Percentiles rank a stretch among this genome's conserved stretches.
Conservation (phyloP, 352 stramenopile species). For the Phytophthora fragariaefolia region DNA sequence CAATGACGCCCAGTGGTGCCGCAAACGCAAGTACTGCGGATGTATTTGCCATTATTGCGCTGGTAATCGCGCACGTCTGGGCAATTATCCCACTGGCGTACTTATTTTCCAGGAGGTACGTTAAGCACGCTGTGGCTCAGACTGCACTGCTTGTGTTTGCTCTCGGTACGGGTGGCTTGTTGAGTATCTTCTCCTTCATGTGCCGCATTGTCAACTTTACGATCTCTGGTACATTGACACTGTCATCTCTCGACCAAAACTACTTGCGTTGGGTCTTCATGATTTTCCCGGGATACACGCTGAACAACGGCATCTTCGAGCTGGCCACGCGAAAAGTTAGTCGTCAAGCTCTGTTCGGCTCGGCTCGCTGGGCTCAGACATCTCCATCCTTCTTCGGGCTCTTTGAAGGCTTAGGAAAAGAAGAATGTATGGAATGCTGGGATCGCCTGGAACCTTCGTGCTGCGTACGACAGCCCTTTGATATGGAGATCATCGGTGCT, state of each 20-base stretch:
- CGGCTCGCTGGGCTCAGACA: constrained; percentile 13
- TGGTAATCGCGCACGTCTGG: constrained; percentile 56
- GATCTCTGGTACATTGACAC: constrained; percentile 42
- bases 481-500: constrained; percentile 59
- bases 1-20: constrained; percentile 29
- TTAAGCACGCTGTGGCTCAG: constrained; percentile 64
- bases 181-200: constrained; percentile 83
- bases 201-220: constrained; percentile 71
- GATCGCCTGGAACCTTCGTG: constrained; percentile 43
- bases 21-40: constrained; percentile 34
- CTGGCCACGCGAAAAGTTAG: constrained; percentile 74
- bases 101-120: constrained; percentile 66
- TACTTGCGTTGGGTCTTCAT: constrained; percentile 80
- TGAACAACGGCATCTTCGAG: constrained; percentile 79
- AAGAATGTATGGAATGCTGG: constrained; percentile 59
- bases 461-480: constrained; percentile 57
- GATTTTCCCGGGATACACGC: constrained; percentile 68
- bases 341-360: constrained; percentile 51
- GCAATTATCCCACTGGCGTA: constrained; percentile 69
- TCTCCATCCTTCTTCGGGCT: constrained; percentile 65
- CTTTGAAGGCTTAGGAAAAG: constrained; percentile 53
- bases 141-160: constrained; percentile 73
- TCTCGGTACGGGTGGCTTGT: constrained; percentile 59
- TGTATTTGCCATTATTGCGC: constrained; percentile 43
- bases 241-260: constrained; percentile 66